phyloP scores from a whole-genome alignment of 768 basidiomycete species.

The Amanita pseudoporphyria region DNA sequence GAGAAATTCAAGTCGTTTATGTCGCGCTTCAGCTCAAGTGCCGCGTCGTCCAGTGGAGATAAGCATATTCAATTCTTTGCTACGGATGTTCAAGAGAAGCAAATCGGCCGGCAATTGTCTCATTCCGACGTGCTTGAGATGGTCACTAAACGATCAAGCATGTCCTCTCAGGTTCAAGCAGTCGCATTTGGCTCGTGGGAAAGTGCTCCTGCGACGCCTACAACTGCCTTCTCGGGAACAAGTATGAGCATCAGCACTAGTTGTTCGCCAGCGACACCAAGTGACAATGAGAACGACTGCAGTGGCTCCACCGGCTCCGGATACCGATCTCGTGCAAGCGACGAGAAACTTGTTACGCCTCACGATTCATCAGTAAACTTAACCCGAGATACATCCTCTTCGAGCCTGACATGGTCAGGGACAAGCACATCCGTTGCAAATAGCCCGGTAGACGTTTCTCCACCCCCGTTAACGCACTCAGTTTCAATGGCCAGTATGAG shows the following conservation, averaged over 20 bases:
- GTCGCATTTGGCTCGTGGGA: conserved; percentile 5
- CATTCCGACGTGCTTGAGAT: not conserved
- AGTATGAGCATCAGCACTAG: conserved; percentile 2
- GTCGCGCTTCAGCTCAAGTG: not conserved
- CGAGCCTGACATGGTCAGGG: not conserved
- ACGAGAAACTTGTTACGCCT: not conserved
- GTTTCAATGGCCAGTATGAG: not conserved
- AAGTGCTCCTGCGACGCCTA: conserved; percentile 5
- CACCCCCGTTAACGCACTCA: not conserved
- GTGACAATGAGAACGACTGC: not conserved
- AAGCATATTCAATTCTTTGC: not conserved
- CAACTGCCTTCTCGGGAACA: not conserved
- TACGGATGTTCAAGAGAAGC: not conserved
- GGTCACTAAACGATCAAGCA: not conserved
- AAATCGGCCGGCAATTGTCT: not conserved
- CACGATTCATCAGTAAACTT: not conserved
- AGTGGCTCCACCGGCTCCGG: not conserved
- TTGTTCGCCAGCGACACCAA: conserved; percentile 3
- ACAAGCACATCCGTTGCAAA: not conserved
- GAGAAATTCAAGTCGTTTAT: conserved; percentile 5
- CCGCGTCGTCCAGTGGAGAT: not conserved
- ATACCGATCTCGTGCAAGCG: not conserved
- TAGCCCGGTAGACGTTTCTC: not conserved
- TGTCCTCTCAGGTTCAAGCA: not conserved
- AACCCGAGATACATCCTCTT: not conserved